These are phyloP conservation scores for Anthostomella pinea DNA, from an alignment of 2,329 filamentous ascomycete species.

Conservation along the genomic window DNA sequence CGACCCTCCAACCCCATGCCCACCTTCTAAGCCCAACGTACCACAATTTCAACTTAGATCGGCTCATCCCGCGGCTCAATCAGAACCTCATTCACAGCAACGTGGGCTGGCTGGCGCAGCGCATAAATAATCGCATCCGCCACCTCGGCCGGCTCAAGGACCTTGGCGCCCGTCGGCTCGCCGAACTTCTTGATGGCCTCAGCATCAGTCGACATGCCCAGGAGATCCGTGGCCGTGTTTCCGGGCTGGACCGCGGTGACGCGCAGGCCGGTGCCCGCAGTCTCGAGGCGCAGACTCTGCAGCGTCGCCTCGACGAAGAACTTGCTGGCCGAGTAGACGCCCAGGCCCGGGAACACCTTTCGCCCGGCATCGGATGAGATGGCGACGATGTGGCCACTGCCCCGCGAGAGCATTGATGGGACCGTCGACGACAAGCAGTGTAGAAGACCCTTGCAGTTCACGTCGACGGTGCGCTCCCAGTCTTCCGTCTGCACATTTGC, in stretches of 20 bases:
- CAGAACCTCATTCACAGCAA: conserved; percentile 76
- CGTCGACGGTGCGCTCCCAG: conserved; percentile 79
- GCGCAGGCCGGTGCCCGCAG: conserved; percentile 67
- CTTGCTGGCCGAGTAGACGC: conserved; percentile 79
- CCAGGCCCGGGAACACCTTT: conserved; percentile 77
- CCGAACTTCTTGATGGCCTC: conserved; percentile 79
- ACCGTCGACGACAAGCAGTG: conserved; percentile 69
- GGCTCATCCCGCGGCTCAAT: conserved; percentile 77
- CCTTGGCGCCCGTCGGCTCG: conserved; percentile 70
- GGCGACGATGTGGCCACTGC: conserved; percentile 70
- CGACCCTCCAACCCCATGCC: background rate
- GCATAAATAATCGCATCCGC: conserved; percentile 72
- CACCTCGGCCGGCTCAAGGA: conserved; percentile 71
- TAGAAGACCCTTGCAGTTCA: conserved; percentile 81
- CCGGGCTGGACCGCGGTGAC: conserved; percentile 76
- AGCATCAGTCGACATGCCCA: conserved; percentile 70
- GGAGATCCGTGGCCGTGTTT: conserved; percentile 70
- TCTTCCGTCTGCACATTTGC: conserved; percentile 69
- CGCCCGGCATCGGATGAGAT: conserved; percentile 81
- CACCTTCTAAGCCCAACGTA: background rate
- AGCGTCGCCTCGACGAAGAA: conserved; percentile 83
- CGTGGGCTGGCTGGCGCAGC: conserved; percentile 69
- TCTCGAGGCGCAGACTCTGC: conserved; percentile 73
- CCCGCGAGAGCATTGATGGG: conserved; percentile 68
- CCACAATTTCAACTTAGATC: conserved; percentile 45